These are phyloP conservation scores for Cerioporus squamosus DNA, from an alignment of 1,284 basidiomycete species.

Conservation along the genomic window DNA sequence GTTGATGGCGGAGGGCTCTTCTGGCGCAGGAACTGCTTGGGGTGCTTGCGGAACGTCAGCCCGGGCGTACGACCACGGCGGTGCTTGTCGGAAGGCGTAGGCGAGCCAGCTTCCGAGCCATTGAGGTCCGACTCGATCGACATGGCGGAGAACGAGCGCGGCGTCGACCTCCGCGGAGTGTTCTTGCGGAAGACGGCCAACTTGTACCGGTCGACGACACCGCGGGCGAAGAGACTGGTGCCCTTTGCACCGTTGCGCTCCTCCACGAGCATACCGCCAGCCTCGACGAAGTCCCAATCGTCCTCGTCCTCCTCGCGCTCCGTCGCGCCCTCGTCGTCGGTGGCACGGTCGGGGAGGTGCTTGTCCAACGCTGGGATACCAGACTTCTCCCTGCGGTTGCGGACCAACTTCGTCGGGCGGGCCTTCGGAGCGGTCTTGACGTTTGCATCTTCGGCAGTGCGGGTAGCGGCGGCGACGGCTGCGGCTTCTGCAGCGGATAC, in stretches of 20 bases:
- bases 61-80: constrained; percentile 68
- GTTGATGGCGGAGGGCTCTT: constrained; percentile 67
- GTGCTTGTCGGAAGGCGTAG: constrained; percentile 57
- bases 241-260: constrained; percentile 79
- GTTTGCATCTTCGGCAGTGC: constrained; percentile 23
- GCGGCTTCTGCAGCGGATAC: constrained; percentile 19
- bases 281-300: constrained; percentile 88
- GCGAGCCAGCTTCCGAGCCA: constrained; percentile 41
- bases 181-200: constrained; percentile 84
- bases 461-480: constrained; percentile 18
- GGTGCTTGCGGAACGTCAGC: constrained; percentile 72
- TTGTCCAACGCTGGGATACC: constrained; percentile 77
- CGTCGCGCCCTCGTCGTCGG: constrained; percentile 56
- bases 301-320: constrained; percentile 74
- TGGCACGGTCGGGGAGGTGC: constrained; percentile 59
- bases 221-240: constrained; percentile 80
- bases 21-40: constrained; percentile 69
- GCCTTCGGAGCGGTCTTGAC: constrained; percentile 35
- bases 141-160: constrained; percentile 56
- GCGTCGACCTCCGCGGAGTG: constrained; percentile 53
- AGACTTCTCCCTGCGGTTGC: constrained; percentile 70
- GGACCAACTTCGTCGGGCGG: constrained; percentile 32
- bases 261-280: constrained; percentile 62
- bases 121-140: constrained; percentile 55
- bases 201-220: constrained; percentile 81